phyloP scores from a whole-genome alignment of 1,284 basidiomycete genomes.

The Cutaneotrichosporon sp. region DNA sequence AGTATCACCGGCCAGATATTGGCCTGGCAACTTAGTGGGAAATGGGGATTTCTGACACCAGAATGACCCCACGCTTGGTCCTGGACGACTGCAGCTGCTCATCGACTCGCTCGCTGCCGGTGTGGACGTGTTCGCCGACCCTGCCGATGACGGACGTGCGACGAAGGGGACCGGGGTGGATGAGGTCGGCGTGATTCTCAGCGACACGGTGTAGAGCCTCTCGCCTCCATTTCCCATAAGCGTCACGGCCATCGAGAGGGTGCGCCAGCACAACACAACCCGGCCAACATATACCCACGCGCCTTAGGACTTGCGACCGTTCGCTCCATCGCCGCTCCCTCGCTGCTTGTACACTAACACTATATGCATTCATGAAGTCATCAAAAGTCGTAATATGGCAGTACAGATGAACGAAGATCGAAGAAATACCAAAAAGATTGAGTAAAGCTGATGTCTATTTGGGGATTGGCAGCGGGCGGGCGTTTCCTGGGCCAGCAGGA shows the following conservation, averaged over 20 bases:
- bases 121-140: conserved; percentile 42
- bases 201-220: conserved; percentile 2
- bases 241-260: too few relatives aligned
- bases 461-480: conserved; percentile 4
- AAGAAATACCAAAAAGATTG: not conserved
- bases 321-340: not conserved
- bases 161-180: conserved; percentile 22
- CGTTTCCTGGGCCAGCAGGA: not conserved
- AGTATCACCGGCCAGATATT: conserved; percentile 11
- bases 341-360: conserved; percentile 12
- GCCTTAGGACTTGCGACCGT: too few relatives aligned
- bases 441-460: not conserved
- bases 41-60: conserved; percentile 8
- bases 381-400: conserved; percentile 4
- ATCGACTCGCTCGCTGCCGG: conserved; percentile 40
- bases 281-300: too few relatives aligned
- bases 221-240: too few relatives aligned
- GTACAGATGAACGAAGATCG: too few relatives aligned
- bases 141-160: too few relatives aligned
- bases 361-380: conserved; percentile 4
- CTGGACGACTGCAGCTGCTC: conserved; percentile 39
- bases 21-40: not conserved
- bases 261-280: too few relatives aligned
- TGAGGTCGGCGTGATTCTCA: conserved; percentile 37
- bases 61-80: conserved; percentile 40